Evolutionary conservation across 2,329 filamentous ascomycete genomes (phyloP), one percentile per base, ranked within the genome.

Genomic region (Fusarium tricinctum): DNA sequence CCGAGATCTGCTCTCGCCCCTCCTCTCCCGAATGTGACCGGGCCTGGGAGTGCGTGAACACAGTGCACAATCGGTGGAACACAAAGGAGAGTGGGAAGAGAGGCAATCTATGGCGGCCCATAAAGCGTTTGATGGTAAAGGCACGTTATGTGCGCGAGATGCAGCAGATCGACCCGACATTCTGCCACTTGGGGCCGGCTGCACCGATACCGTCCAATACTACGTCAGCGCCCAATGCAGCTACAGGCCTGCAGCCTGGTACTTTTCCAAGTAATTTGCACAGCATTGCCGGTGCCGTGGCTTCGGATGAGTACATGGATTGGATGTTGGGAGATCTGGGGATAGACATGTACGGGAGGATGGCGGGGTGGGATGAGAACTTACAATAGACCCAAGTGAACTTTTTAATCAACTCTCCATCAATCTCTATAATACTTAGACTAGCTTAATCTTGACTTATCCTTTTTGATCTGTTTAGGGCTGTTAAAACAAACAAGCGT

Each of bases 211-310:
- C 17, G n/a, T 28, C 43, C 8, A 20, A 17, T 26, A 2, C 15
- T 4, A 17, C 6, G 0, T 2, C 33, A 1, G 1, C 14, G 2
- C n/a, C 28, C 3, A 2, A 8, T 7, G 12, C 0, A 3, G 17
- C 23, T 6, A 4, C 2, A 6, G 33, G 1, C 2, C 1, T 10
- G 3, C 52, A 17, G 14, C 20, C 17, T 7, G 17, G 19, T 48
- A 17, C 19, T 5, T 5, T 10, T 8, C 5, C 4, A 14, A 23
- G 10, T 22, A 15, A 2, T 8, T 1, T 2, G 6, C 8, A 0
- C 0, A 8, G 2, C 3, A 28, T 22, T 0, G 1, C 20, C 20
- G 6, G 15, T 1, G 4, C 23, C 2, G 8, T 19, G 17, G 48
- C 10, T 15, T 32, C 53, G 1, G 9, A 19, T 5, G 53, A 8